Evolutionary conservation across 2,329 filamentous ascomycete species (phyloP), one percentile per base, ranked within the genome.

Genomic region (Lomentospora prolificans): DNA sequence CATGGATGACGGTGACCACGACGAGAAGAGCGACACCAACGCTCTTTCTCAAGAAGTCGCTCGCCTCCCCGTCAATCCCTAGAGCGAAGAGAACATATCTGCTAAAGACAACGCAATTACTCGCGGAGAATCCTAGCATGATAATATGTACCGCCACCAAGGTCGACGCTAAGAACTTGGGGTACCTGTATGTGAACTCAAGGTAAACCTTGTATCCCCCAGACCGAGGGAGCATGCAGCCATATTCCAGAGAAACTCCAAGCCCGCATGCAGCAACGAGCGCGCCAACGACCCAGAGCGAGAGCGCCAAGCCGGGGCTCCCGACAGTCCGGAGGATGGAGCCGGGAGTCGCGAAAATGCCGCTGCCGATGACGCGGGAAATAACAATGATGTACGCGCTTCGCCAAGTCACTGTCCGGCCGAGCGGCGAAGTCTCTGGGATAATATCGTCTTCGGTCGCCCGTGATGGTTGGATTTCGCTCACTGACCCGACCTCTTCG

Each of bases 191-290:
- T 0, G 82, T 82, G 64, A 84, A 85, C 65, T 89, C 85, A 48
- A 89, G 76, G 63, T 87, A 88, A 5, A 87, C 82, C 67, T 88
- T 89, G 25, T 80, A 73, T 24, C 84, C 85, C 5, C 85, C 85
- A 0, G 81, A 85, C 0, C 84, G 75, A 14, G 86, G 86, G 12
- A 89, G 70, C 84, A 87, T 87, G 62, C 78, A 84, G 0, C 85
- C 85, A 61, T 81, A 86, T 63, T 89, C 86, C 52, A 89, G 74
- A 5, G 77, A 77, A 0, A 88, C 75, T 3, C 77, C 76, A 2
- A 88, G 70, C 0, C 81, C 82, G 53, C 79, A 84, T 6, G 77
- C 82, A 0, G 82, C 79, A 6, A 87, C 71, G 1, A 82, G 61
- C 0, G 82, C 81, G 1, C 85, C 85, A 0, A 81, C 66, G 0